phyloP scores from a whole-genome alignment of 176 grass and related monocot species.

The Areca catechu region DNA sequence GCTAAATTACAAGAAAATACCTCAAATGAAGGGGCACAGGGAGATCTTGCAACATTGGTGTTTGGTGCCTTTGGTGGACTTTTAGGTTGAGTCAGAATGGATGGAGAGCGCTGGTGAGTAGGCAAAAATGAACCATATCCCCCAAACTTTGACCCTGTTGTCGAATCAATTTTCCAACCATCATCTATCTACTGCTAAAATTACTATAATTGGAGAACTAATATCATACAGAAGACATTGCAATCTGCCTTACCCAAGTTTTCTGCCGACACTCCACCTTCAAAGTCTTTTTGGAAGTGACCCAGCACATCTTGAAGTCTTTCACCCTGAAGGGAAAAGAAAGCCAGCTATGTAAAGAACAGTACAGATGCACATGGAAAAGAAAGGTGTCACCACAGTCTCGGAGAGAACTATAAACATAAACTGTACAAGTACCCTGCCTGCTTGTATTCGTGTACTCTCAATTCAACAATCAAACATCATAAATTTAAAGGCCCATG shows the following conservation, averaged over 20 bases:
- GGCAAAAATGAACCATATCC: slow-evolving; percentile 98
- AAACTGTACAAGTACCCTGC: too few relatives aligned
- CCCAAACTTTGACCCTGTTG: slow-evolving; percentile 80
- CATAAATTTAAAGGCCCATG: too few relatives aligned
- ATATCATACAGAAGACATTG: slow-evolving; percentile 13
- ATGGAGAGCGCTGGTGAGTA: slow-evolving; percentile 78
- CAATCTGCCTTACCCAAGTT: slow-evolving; percentile 70
- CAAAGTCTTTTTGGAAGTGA: slow-evolving; percentile 92
- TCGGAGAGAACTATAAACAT: too few relatives aligned
- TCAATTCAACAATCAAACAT: too few relatives aligned
- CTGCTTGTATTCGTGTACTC: too few relatives aligned
- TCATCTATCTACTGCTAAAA: background rate
- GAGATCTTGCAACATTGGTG: slow-evolving; percentile 40
- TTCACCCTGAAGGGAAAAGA: slow-evolving; percentile 53
- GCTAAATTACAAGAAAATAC: slow-evolving; percentile 32
- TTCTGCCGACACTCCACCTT: slow-evolving; percentile 74
- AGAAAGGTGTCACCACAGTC: too few relatives aligned
- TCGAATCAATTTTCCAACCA: slow-evolving; percentile 22
- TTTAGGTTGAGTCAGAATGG: slow-evolving; percentile 37
- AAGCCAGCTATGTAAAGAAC: slow-evolving; percentile 4
- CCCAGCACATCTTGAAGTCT: slow-evolving; percentile 70
- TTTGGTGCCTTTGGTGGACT: slow-evolving; percentile 46
- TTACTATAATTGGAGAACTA: slow-evolving; percentile 17
- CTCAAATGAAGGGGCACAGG: slow-evolving; percentile 47
- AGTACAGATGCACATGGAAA: background rate